These are phyloP conservation scores for Letharia columbiana DNA, from an alignment of 495 filamentous ascomycete genomes.

Conservation along the genomic window DNA sequence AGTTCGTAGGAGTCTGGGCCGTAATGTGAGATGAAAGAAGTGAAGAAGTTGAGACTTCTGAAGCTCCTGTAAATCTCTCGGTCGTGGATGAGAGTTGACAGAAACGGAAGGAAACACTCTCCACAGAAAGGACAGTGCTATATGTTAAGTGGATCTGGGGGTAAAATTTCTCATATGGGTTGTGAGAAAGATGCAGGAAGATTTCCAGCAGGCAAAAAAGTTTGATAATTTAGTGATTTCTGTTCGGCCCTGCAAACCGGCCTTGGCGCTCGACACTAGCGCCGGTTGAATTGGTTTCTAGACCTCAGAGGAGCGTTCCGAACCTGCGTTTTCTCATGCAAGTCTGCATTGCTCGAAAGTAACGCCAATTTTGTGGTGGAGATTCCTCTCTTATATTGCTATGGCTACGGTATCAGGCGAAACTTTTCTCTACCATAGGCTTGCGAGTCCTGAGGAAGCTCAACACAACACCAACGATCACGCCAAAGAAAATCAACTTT, in stretches of 20 bases:
- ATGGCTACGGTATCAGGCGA: slow-evolving; percentile 30
- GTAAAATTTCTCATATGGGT: not conserved
- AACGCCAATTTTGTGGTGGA: not conserved
- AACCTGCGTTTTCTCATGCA: not conserved
- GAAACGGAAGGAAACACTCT: slow-evolving; percentile 10
- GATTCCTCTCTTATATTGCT: slow-evolving; percentile 1
- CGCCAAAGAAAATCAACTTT: slow-evolving; percentile 37
- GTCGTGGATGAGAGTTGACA: not conserved
- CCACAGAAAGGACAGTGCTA: slow-evolving; percentile 17
- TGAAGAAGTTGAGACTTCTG: slow-evolving; percentile 5
- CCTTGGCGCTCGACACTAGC: not conserved
- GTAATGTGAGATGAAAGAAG: slow-evolving; percentile 3
- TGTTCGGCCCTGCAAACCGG: slow-evolving; percentile 1
- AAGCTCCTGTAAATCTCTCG: not conserved
- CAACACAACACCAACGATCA: slow-evolving; percentile 34
- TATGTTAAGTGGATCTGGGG: not conserved
- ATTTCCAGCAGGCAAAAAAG: slow-evolving; percentile 16
- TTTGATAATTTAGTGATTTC: slow-evolving; percentile 12
- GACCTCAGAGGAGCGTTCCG: not conserved
- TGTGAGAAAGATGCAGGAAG: not conserved
- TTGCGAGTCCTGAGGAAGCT: slow-evolving; percentile 33
- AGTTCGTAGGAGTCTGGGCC: not conserved
- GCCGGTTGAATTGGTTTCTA: not conserved
- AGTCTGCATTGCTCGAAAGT: not conserved
- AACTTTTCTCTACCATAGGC: slow-evolving; percentile 32